Base-by-base conservation (phyloP, 208 protist species). In the Wallacemonas collosoma region DNA sequence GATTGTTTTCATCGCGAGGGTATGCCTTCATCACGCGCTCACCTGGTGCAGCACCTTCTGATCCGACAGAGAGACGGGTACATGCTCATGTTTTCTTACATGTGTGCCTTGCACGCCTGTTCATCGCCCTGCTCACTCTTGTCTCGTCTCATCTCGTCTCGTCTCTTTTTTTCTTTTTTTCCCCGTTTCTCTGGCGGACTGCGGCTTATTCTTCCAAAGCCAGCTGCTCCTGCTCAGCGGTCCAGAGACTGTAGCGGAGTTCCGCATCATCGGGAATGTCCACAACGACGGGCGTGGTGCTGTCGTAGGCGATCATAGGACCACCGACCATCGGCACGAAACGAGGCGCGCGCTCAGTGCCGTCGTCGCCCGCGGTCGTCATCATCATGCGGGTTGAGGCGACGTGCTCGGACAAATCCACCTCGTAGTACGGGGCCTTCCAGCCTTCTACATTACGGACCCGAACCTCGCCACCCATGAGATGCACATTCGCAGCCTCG, bases 241-340 rank as follows among this genome's bases (percentile, higher is more conserved):
- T 72, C 87, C 87, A 93, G 35, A 93, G 60, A 62, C 76, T 79
- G 82, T 93, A 93, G 56, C 72, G 76, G 57, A 93, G 73, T 50
- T 88, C 79, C 40, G 77, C 87, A 43, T 87, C 76, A 35, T 87
- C 55, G 17, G 87, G 84, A 14, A 93, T 61, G 73, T 93, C 88
- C 36, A 89, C 84, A 14, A 93, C 84, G 4, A 93, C 82, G n/a
- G 87, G 84, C n/a, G 68, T 7, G 51, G 39, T 68, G 71, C 80
- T 88, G 55, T 79, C 71, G 76, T 93, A 93, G 39, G 54, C 58
- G 62, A 88, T 74, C 39, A 90, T 38, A 2, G 81, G 62, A n/a
- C 77, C 51, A 45, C 74, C 48, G 0, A 68, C 12, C 63, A 88
- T 80, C 3, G 80, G 71, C 44, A 93, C 80, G 47, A 87, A 83